Conservation (phyloP, 768 basidiomycete species). For the Cantharellus cinnabarinus region DNA sequence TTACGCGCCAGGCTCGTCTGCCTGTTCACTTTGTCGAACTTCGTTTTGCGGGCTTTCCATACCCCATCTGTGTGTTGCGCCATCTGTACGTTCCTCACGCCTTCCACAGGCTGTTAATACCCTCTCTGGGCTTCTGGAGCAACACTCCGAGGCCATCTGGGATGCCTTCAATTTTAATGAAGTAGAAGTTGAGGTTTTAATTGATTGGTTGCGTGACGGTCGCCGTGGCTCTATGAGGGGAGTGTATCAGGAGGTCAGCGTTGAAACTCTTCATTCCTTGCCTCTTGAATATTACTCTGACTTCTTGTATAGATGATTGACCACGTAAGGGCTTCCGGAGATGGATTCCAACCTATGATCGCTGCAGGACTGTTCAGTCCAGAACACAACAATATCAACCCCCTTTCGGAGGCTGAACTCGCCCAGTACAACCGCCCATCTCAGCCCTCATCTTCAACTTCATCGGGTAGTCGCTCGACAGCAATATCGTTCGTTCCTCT, state of each 20-base stretch:
- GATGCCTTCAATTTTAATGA: constrained; percentile 62
- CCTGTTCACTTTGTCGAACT: constrained; percentile 66
- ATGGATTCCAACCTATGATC: constrained; percentile 6
- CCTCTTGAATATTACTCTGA: background rate
- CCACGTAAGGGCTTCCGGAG: background rate
- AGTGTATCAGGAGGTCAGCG: background rate
- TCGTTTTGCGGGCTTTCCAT: constrained; percentile 69
- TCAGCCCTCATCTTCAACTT: background rate
- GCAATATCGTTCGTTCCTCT: background rate
- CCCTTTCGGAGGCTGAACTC: background rate
- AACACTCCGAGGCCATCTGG: constrained; percentile 28
- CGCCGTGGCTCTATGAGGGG: constrained; percentile 28
- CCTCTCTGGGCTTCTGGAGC: constrained; percentile 52
- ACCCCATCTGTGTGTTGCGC: constrained; percentile 48
- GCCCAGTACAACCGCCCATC: background rate
- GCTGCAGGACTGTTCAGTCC: constrained; percentile 4
- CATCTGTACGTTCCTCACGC: constrained; percentile 35
- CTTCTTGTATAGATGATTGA: constrained; percentile 3
- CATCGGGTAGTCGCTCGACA: background rate
- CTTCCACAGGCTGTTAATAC: constrained; percentile 43
- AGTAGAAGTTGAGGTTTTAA: constrained; percentile 65
- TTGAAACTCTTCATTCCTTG: background rate
- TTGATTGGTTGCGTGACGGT: constrained; percentile 54
- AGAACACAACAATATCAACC: constrained; percentile 1
- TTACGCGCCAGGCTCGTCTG: constrained; percentile 54